Conservation (phyloP, 148 eudicot genomes). For the Limonium bicolor region DNA sequence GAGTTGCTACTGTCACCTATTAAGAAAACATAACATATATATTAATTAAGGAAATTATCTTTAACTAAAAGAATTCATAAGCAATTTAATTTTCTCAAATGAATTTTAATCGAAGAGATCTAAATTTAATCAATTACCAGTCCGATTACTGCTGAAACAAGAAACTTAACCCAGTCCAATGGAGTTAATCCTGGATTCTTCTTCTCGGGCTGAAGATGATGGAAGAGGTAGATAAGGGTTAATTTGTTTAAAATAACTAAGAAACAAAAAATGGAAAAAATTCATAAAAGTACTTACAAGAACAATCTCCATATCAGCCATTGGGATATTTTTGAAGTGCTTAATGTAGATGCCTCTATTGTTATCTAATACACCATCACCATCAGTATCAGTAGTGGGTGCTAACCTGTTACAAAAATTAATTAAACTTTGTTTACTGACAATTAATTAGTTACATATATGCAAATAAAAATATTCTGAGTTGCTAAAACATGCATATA, state of each 20-base stretch:
- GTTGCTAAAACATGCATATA: too few species aligned
- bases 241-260: too few species aligned
- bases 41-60: too few species aligned
- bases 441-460: too few species aligned
- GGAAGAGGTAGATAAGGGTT: too few species aligned
- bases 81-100: too few species aligned
- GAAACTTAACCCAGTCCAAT: constrained; percentile 97
- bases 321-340: constrained; percentile 92
- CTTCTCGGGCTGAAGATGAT: constrained; percentile 68
- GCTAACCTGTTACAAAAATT: background rate
- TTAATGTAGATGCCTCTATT: constrained; percentile 73
- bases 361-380: constrained; percentile 33
- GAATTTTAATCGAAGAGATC: too few species aligned
- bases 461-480: too few species aligned
- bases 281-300: constrained; percentile 59
- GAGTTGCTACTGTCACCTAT: constrained; percentile 4
- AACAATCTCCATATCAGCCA: constrained; percentile 98
- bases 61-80: too few species aligned
- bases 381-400: constrained; percentile 38
- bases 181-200: constrained; percentile 93
- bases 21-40: too few species aligned
- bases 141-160: constrained; percentile 77
- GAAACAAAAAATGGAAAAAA: too few species aligned
- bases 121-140: constrained; percentile 81
- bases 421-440: background rate